These are phyloP conservation scores for Samsoniella hepiali DNA, from an alignment of 2,329 filamentous ascomycete genomes.

Conservation along the genomic window DNA sequence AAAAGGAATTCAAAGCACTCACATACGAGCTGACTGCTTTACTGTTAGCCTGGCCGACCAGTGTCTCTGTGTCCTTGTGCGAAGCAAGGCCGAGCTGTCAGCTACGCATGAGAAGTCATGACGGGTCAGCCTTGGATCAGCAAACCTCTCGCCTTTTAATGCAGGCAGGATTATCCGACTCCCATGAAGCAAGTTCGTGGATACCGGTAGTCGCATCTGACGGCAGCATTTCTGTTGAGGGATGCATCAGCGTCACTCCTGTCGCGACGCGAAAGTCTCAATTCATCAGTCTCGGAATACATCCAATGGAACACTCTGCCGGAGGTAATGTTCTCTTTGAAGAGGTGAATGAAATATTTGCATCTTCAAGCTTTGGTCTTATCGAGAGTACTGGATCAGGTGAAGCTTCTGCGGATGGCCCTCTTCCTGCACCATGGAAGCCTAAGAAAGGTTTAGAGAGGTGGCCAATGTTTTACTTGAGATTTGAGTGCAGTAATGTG, in stretches of 20 bases:
- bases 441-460: slow-evolving; percentile 67
- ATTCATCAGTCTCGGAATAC: slow-evolving; percentile 76
- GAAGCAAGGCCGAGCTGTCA: slow-evolving; percentile 44
- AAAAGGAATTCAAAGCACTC: slow-evolving; percentile 64
- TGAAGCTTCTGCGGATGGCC: slow-evolving; percentile 14
- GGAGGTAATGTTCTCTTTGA: slow-evolving; percentile 68
- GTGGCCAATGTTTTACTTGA: slow-evolving; percentile 89
- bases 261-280: slow-evolving; percentile 70
- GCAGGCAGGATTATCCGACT: slow-evolving; percentile 63
- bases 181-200: slow-evolving; percentile 58
- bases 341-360: slow-evolving; percentile 74
- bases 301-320: slow-evolving; percentile 56
- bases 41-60: slow-evolving; percentile 64
- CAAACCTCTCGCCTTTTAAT: slow-evolving; percentile 51
- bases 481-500: slow-evolving; percentile 46
- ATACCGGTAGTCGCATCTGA: slow-evolving; percentile 66
- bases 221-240: slow-evolving; percentile 59
- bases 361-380: slow-evolving; percentile 71
- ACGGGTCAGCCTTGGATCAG: slow-evolving; percentile 22
- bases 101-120: slow-evolving; percentile 34
- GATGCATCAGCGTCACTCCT: slow-evolving; percentile 68
- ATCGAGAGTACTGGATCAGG: slow-evolving; percentile 45
- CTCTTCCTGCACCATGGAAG: slow-evolving; percentile 29
- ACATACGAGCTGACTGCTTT: slow-evolving; percentile 58
- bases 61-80: slow-evolving; percentile 56